Base-by-base conservation (phyloP, 768 basidiomycete species). In the Podaxis sp. region DNA sequence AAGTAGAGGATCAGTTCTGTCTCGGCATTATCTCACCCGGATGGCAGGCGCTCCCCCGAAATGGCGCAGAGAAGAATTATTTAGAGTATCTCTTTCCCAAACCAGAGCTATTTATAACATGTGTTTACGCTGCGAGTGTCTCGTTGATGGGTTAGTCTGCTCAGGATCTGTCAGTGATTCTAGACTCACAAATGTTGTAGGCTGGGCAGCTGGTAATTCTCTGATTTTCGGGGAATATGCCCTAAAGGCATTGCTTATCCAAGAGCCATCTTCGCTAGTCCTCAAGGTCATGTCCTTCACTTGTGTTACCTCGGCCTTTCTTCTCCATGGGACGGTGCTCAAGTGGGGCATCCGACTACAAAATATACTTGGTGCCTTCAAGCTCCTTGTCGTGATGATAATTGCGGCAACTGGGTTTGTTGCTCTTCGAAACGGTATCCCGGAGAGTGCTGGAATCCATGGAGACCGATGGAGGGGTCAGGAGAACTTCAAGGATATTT, bases 61-160 rank as follows among this genome's bases (percentile, higher is more conserved):
- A 79, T 52, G 88, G 88, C 11, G 89, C 85, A n/a, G 88, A 90
- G 72, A 89, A 89, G 71, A 87, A 84, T 50, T 90, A 90, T 66
- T 75, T 90, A 54, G 86, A 88, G 66, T 88, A 80, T 67, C 73
- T 88, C 22, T 89, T 80, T 71, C 75, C 79, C 50, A 79, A 76
- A 40, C 88, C 88, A 12, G 80, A 75, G 56, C 84, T 81, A 60
- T 76, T 90, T 65, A 77, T 77, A 12, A 84, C 85, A 20, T 87
- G 82, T 56, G 67, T 84, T 46, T 89, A 82, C 64, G 82, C 84
- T 11, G 73, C 79, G 12, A 85, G 85, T 65, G 81, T 78, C 1
- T 66, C 86, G 0, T 72, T 86, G n/a, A 71, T 85, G 15, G 73
- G 86, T 69, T 60, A 15, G 62, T 59, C 37, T 4, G 13, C 40